Percentiles rank a stretch among this genome's conserved stretches.
These are phyloP conservation scores for Thoreauomyces humboldtii DNA, from an alignment of 192 early-diverging fungal species.

Conservation along the genomic window DNA sequence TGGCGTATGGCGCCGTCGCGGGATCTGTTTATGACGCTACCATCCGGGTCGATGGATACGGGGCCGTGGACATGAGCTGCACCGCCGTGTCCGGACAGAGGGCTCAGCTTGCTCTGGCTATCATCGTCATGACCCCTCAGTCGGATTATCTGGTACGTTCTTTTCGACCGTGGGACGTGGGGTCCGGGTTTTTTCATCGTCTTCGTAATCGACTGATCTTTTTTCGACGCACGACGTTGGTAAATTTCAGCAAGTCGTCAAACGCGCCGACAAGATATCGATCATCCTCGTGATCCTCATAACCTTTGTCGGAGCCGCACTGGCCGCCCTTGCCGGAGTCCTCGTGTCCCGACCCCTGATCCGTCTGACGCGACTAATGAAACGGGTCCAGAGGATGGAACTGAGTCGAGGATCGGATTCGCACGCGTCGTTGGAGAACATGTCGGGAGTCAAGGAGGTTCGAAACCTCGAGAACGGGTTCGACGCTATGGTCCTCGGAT, in stretches of 20 bases:
- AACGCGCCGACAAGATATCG: neutral
- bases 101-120: too few relatives aligned
- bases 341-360: neutral
- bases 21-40: too few relatives aligned
- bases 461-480: neutral
- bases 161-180: too few relatives aligned
- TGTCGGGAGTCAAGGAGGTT: neutral
- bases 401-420: neutral
- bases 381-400: constrained; percentile 1
- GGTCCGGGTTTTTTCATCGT: too few relatives aligned
- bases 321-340: neutral
- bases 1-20: too few relatives aligned
- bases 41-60: too few relatives aligned
- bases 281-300: neutral
- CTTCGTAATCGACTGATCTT: too few relatives aligned
- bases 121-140: neutral
- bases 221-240: too few relatives aligned
- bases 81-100: too few relatives aligned
- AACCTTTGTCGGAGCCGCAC: neutral
- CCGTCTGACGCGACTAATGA: neutral
- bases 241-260: neutral
- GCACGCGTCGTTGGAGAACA: neutral
- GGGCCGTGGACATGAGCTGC: too few relatives aligned
- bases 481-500: neutral
- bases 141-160: constrained; percentile 2